Evolutionary conservation across 2,329 filamentous ascomycete species (phyloP), one percentile per base, ranked within the genome.

Genomic region (Plenodomus lindquistii): DNA sequence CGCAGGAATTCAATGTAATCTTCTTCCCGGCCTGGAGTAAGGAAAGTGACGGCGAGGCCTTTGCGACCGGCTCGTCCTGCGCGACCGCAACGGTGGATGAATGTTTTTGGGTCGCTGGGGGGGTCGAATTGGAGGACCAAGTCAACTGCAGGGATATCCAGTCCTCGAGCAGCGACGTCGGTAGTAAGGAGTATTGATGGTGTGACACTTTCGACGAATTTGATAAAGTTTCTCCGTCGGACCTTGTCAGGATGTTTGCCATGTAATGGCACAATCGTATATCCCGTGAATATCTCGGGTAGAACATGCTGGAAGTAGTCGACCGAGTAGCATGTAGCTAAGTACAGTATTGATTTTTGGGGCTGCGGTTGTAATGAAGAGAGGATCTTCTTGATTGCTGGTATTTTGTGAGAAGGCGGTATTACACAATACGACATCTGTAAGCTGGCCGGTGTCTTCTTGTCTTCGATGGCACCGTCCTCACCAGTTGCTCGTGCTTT

Each of bases 301-400:
- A 99, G 78, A 5, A 96, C 78, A 59, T 91, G 83, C 51, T 92
- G 85, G 69, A 96, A 95, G 74, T 97, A 97, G 71, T 97, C 93
- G 51, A 99, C 94, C 0, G 89, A 89, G 24, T 91, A 92, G 70
- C 94, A 97, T 2, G 93, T 97, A 0, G 92, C 95, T 18, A 97
- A 80, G 69, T 97, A 99, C 44, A 97, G 80, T 44, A 99, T 97
- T 24, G 85, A 88, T 65, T 92, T 91, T 56, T 92, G 86, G 0
- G 93, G 93, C 4, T 79, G 81, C 0, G 89, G 83, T n/a, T 87
- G 79, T 18, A 96, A 73, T 13, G 81, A 79, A 17, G 83, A 77
- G 2, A 97, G 78, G 0, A 97, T 79, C 22, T 85, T 82, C 40
- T 84, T 80, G 2, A 96, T 74, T 0, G 86, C 83, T 0, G 90